Evolutionary conservation across 768 basidiomycete genomes (phyloP).

Genomic region (Ramaria sp.): DNA sequence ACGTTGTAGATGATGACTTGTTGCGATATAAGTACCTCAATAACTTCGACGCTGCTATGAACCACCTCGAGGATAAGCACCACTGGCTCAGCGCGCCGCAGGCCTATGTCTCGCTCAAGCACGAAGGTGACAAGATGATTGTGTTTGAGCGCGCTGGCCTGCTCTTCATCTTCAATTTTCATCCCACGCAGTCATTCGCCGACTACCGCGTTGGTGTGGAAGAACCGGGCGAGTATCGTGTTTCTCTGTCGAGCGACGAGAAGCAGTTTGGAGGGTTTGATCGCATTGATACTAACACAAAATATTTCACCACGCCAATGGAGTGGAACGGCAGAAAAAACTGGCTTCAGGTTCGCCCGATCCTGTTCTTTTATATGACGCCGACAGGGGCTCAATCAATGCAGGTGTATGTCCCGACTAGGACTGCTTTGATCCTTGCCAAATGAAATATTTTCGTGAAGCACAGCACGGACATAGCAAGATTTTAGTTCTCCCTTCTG

Average conservation of each 20-base stretch:
- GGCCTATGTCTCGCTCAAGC: conserved; percentile 89
- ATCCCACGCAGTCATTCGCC: conserved; percentile 79
- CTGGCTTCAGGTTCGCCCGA: conserved; percentile 60
- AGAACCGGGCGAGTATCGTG: conserved; percentile 69
- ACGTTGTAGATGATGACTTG: conserved; percentile 73
- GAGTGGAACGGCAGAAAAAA: conserved; percentile 93
- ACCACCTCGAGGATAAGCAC: conserved; percentile 67
- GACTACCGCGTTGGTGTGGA: conserved; percentile 94
- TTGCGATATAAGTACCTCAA: conserved; percentile 93
- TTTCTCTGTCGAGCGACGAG: conserved; percentile 79
- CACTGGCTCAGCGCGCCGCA: conserved; percentile 78
- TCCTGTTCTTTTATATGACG: not conserved
- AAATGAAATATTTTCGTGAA: conserved; percentile 17
- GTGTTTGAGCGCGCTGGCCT: conserved; percentile 91
- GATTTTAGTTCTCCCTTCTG: not conserved
- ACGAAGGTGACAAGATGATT: conserved; percentile 87
- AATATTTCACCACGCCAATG: conserved; percentile 72
- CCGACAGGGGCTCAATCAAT: not conserved
- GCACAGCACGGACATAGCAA: too few relatives aligned
- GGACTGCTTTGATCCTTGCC: conserved; percentile 56
- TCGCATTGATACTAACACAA: conserved; percentile 51
- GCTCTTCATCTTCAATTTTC: conserved; percentile 96
- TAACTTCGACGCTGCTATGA: conserved; percentile 90
- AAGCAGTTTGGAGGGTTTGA: conserved; percentile 83
- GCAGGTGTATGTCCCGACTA: conserved; percentile 65